phyloP scores from a whole-genome alignment of 2,329 filamentous ascomycete genomes.

The Talaromyces rugulosus region DNA sequence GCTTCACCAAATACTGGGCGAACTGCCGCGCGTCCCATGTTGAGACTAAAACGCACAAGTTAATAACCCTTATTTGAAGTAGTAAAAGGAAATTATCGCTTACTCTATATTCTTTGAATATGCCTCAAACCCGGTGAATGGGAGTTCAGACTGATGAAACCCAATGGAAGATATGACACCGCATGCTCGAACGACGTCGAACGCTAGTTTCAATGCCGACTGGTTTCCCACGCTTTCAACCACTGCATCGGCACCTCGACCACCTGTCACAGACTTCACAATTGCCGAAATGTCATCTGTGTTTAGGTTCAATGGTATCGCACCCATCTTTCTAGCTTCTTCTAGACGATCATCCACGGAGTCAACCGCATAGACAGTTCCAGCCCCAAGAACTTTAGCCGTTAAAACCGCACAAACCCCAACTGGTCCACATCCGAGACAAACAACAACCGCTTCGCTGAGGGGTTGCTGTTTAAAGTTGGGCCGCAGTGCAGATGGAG shows the following conservation, averaged over 20 bases:
- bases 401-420: conserved; percentile 74
- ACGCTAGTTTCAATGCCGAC: conserved; percentile 61
- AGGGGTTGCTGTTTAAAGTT: conserved; percentile 56
- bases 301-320: conserved; percentile 71
- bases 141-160: conserved; percentile 46
- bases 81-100: not conserved
- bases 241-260: conserved; percentile 73
- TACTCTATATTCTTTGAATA: conserved; percentile 6
- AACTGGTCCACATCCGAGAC: conserved; percentile 78
- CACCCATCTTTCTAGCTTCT: conserved; percentile 65
- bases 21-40: conserved; percentile 1
- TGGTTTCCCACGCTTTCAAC: conserved; percentile 68
- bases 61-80: not conserved
- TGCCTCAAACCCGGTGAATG: not conserved
- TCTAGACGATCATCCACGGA: conserved; percentile 67
- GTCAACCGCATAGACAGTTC: conserved; percentile 70
- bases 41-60: not conserved
- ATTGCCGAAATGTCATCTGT: conserved; percentile 56
- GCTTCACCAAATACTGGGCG: conserved; percentile 4
- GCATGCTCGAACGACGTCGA: conserved; percentile 63
- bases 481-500: conserved; percentile 52
- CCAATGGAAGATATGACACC: conserved; percentile 66
- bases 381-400: conserved; percentile 61
- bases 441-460: conserved; percentile 55
- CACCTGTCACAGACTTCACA: conserved; percentile 67